Evolutionary conservation across 805 yeast species (phyloP).

Genomic region (Candida ovalis): DNA sequence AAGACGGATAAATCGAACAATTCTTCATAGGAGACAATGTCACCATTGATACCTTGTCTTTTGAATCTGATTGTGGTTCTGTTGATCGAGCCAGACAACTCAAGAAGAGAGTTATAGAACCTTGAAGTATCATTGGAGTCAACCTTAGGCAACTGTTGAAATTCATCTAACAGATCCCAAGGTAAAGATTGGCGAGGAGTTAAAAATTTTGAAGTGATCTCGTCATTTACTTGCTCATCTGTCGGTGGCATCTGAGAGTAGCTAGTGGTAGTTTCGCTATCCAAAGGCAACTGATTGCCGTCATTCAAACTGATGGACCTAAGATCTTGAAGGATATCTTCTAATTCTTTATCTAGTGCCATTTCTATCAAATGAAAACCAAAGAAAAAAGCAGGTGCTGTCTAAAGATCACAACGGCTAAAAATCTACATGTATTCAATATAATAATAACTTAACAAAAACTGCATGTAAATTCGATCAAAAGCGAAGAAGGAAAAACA

Average conservation of each 20-base stretch:
- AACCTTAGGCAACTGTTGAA: slow-evolving; percentile 53
- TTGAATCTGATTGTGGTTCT: slow-evolving; percentile 66
- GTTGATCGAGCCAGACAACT: slow-evolving; percentile 55
- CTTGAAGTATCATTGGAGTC: slow-evolving; percentile 18
- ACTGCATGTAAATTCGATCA: too few species aligned
- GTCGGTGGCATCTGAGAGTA: slow-evolving; percentile 8
- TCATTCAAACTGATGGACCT: slow-evolving; percentile 1
- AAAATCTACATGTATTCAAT: too few species aligned
- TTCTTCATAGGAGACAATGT: slow-evolving; percentile 60
- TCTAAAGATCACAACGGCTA: too few species aligned
- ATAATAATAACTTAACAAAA: too few species aligned
- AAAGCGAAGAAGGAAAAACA: neutral
- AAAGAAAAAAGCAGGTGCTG: too few species aligned
- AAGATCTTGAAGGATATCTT: slow-evolving; percentile 8
- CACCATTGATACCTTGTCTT: slow-evolving; percentile 73
- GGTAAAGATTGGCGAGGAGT: slow-evolving; percentile 61
- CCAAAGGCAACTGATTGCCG: slow-evolving; percentile 10
- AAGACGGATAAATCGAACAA: slow-evolving; percentile 44
- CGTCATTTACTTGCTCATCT: slow-evolving; percentile 10
- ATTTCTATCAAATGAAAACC: neutral
- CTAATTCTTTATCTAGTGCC: slow-evolving; percentile 8
- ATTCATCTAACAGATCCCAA: slow-evolving; percentile 66
- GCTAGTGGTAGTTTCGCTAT: slow-evolving; percentile 14
- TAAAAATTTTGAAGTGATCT: slow-evolving; percentile 43
- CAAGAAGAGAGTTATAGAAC: slow-evolving; percentile 47